Evolutionary conservation across 306 rosid species (phyloP).

Genomic region (Prosopis cineraria): DNA sequence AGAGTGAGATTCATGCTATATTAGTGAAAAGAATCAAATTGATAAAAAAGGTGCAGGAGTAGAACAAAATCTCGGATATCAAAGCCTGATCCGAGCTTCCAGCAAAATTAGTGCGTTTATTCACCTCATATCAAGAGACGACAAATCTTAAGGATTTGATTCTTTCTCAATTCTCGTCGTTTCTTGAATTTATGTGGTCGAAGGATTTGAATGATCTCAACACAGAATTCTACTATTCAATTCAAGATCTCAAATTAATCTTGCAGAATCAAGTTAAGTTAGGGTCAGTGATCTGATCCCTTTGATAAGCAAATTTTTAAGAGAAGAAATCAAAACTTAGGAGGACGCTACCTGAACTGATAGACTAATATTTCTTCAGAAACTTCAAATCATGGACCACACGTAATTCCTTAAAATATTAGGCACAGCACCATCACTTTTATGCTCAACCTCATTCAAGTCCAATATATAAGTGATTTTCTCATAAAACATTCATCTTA

Average conservation of each 20-base stretch:
- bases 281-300: too few species aligned
- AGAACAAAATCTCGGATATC: neutral
- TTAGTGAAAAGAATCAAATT: neutral
- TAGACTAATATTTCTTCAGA: neutral
- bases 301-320: neutral
- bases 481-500: too few species aligned
- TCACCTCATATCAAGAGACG: neutral
- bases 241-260: neutral
- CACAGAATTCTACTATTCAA: too few species aligned
- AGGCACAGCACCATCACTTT: too few species aligned
- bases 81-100: neutral
- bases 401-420: neutral
- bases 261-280: neutral
- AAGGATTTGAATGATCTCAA: neutral
- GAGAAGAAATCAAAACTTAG: neutral
- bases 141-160: neutral
- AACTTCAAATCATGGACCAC: neutral
- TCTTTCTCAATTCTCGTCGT: neutral
- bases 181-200: neutral
- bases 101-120: neutral
- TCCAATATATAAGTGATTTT: too few species aligned
- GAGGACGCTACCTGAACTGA: neutral
- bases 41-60: neutral
- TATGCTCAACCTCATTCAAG: too few species aligned
- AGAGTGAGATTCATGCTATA: neutral